phyloP scores from a whole-genome alignment of 345 rosid species.

The Mercurialis annua region DNA sequence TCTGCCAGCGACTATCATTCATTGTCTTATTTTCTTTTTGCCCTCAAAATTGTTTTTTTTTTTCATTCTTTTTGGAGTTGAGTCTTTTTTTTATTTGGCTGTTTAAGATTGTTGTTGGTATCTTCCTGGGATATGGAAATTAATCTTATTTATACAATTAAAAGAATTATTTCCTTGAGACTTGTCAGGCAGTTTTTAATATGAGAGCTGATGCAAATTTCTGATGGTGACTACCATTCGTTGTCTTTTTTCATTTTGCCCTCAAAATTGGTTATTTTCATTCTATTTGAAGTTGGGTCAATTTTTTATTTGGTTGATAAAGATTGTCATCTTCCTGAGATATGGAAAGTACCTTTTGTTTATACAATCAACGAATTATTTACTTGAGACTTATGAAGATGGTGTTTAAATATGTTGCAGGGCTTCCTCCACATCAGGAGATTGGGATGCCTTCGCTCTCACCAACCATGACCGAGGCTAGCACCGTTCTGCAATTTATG shows the following conservation, averaged over 20 bases:
- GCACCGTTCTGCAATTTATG: constrained; percentile 17
- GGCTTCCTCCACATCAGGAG: constrained; percentile 91
- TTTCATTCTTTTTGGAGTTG: too few relatives aligned
- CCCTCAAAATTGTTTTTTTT: too few relatives aligned
- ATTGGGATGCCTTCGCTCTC: constrained; percentile 99
- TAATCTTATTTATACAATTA: too few relatives aligned
- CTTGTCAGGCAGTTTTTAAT: neutral
- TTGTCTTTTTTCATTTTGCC: neutral
- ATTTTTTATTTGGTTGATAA: neutral
- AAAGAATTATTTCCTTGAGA: neutral
- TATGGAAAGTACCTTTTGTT: neutral
- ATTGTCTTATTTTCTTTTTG: too few relatives aligned
- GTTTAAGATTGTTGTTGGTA: too few relatives aligned
- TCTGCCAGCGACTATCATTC: too few relatives aligned
- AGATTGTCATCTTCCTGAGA: neutral
- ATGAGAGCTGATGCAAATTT: too few relatives aligned
- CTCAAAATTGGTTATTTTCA: neutral
- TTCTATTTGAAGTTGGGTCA: neutral
- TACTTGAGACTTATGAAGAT: neutral
- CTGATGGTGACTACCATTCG: neutral
- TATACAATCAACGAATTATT: neutral
- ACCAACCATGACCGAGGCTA: constrained; percentile 96
- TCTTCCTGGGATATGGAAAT: too few relatives aligned
- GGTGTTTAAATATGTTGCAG: constrained; percentile 38
- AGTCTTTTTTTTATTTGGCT: too few relatives aligned